A percentile compares a stretch with the other conserved stretches of the same genome.
Conservation (phyloP, 2,329 filamentous ascomycete species). For the Pseudovirgaria hyperparasitica region DNA sequence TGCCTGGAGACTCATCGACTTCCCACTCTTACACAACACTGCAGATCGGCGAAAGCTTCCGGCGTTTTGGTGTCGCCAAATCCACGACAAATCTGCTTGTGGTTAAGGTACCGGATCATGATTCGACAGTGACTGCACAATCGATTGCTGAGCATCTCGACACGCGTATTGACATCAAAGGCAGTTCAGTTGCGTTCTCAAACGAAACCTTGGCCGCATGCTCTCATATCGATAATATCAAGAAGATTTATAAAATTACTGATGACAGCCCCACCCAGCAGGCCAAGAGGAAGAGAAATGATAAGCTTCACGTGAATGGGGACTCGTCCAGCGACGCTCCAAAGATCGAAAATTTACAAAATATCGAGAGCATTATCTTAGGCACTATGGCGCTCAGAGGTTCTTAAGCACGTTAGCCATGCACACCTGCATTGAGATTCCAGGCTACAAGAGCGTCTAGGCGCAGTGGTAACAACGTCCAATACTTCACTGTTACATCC, state of each 20-base stretch:
- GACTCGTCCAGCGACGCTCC: conserved; percentile 1
- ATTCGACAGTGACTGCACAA: conserved; percentile 30
- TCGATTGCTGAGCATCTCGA: conserved; percentile 47
- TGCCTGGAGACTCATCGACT: not conserved
- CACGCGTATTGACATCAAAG: conserved; percentile 49
- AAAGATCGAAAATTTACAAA: conserved; percentile 14
- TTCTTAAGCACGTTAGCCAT: conserved; percentile 17
- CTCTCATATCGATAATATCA: conserved; percentile 3
- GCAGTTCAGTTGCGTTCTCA: conserved; percentile 43
- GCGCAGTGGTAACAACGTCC: too few relatives aligned
- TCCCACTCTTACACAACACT: conserved; percentile 7
- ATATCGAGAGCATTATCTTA: conserved; percentile 58
- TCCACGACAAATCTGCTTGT: conserved; percentile 61
- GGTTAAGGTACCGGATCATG: conserved; percentile 67
- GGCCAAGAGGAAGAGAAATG: conserved; percentile 25
- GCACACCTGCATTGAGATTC: not conserved
- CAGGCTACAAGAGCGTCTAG: not conserved
- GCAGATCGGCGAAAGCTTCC: conserved; percentile 85
- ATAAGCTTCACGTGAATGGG: conserved; percentile 7
- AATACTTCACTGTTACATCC: not conserved
- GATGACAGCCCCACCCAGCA: too few relatives aligned
- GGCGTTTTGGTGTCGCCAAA: conserved; percentile 69
- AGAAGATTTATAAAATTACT: too few relatives aligned
- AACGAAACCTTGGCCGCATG: conserved; percentile 48
- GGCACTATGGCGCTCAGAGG: conserved; percentile 69